Conservation (phyloP, 2,329 filamentous ascomycete species). For the Penicillium sclerotiorum region DNA sequence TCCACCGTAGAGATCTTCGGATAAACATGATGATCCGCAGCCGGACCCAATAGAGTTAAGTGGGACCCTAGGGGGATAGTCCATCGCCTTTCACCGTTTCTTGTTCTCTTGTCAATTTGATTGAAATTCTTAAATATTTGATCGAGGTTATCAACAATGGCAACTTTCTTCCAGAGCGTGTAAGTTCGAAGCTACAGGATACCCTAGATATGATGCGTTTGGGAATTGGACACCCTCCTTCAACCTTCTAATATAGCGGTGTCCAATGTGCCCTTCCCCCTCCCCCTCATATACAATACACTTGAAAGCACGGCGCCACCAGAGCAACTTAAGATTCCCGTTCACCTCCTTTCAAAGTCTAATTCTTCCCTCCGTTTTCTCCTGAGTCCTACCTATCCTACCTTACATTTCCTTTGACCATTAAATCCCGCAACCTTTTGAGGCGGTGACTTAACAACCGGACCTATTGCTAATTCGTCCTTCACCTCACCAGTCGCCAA, state of each 20-base stretch:
- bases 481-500: conserved; percentile 43
- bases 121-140: conserved; percentile 4
- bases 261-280: conserved; percentile 10
- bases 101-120: conserved; percentile 6
- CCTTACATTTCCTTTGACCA: neutral
- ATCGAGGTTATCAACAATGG: conserved; percentile 38
- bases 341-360: conserved; percentile 16
- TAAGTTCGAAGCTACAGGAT: too few species aligned
- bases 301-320: conserved; percentile 12
- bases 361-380: conserved; percentile 6
- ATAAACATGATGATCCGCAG: conserved; percentile 28
- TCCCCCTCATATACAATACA: conserved; percentile 28
- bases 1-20: conserved; percentile 13
- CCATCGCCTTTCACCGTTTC: conserved; percentile 16
- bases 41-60: conserved; percentile 22
- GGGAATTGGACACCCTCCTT: neutral
- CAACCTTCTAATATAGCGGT: neutral
- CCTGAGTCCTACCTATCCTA: neutral
- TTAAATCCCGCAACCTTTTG: conserved; percentile 3
- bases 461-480: conserved; percentile 26
- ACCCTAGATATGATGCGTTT: too few species aligned
- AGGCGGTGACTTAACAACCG: conserved; percentile 2
- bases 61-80: conserved; percentile 5
- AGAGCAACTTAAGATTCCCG: conserved; percentile 15
- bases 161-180: conserved; percentile 55